Percentiles rank a stretch among this genome's conserved stretches.
These are phyloP conservation scores for Microbotryomycetes sp. DNA, from an alignment of 1,284 basidiomycete genomes.

Conservation along the genomic window DNA sequence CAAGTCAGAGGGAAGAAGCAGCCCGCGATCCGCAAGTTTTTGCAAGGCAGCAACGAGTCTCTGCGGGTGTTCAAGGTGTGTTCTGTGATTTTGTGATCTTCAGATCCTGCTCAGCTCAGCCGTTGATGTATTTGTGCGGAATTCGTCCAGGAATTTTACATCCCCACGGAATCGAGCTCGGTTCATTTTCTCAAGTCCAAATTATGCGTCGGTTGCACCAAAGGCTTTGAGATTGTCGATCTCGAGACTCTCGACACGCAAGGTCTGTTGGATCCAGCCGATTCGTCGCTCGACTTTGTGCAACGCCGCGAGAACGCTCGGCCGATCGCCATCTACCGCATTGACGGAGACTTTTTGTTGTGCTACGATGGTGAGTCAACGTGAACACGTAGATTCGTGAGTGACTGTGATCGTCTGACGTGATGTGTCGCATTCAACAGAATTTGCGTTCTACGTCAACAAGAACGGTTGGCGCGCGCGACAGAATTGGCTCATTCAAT, in stretches of 20 bases:
- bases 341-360: slow-evolving; percentile 92
- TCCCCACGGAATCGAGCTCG: slow-evolving; percentile 92
- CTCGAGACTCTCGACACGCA: slow-evolving; percentile 96
- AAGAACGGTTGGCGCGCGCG: slow-evolving; percentile 89
- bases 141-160: slow-evolving; percentile 71
- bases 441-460: slow-evolving; percentile 98
- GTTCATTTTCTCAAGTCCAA: slow-evolving; percentile 97
- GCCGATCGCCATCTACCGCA: slow-evolving; percentile 94
- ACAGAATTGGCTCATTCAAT: slow-evolving; percentile 87
- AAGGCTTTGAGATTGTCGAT: slow-evolving; percentile 99
- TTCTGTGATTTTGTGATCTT: slow-evolving; percentile 16
- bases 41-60: slow-evolving; percentile 92
- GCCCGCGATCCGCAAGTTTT: slow-evolving; percentile 70
- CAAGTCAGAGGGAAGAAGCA: slow-evolving; percentile 70
- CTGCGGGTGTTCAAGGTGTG: slow-evolving; percentile 84
- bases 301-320: slow-evolving; percentile 78
- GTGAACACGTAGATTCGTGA: background rate
- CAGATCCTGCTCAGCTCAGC: background rate
- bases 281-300: slow-evolving; percentile 88
- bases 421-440: slow-evolving; percentile 46
- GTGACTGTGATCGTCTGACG: slow-evolving; percentile 4
- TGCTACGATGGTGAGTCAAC: slow-evolving; percentile 83
- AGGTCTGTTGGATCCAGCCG: slow-evolving; percentile 87
- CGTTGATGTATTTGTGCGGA: background rate
- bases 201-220: slow-evolving; percentile 93